Evolutionary conservation across 805 yeast species (phyloP), one percentile per base, ranked within the genome.

Genomic region (Starmerella potacharoeniae): DNA sequence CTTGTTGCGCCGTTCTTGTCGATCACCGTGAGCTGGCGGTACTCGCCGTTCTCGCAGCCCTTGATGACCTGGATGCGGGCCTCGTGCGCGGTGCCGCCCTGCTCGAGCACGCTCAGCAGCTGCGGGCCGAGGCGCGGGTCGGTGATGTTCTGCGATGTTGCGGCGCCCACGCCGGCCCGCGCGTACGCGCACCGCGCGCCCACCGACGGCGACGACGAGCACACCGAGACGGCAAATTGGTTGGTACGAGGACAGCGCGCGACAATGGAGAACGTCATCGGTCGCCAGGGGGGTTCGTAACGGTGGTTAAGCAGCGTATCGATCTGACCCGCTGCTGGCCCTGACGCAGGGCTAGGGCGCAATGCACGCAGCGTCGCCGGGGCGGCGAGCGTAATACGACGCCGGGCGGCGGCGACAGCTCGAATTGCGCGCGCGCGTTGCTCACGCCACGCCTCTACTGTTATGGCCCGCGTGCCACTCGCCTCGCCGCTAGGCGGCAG

Each of bases 131-230:
- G 42, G 7, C 61, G 58, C 13, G 61, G 61, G 33, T 58, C 61
- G 11, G 61, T 58, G 36, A 58, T 55, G 41, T 58, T 58, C 51
- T 58, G 61, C 17, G 60, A 47, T 2, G 61, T 58, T 6, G 44
- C 61, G 4, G 61, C 61, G 14, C 61, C 61, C 17, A 54, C 58
- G 28, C 57, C 56, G 11, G 61, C 61, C 6, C 54, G 47, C 3
- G 59, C 60, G 31, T 42, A 58, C 10, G 61, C 61, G 16, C 61
- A 58, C 7, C 61, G 49, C 5, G 61, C 61, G 11, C 55, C 61
- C 5, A 58, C 61, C 6, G 61, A 50, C 13, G 61, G 61, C 17
- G 61, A 58, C n/a, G 60, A 56, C 13, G 61, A 58, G 48, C 58
- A 58, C 16, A 58, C 61, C 5, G 53, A 11, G 8, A 44, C 51